Evolutionary conservation across 345 rosid genomes (phyloP).

Genomic region (Salix purpurea): DNA sequence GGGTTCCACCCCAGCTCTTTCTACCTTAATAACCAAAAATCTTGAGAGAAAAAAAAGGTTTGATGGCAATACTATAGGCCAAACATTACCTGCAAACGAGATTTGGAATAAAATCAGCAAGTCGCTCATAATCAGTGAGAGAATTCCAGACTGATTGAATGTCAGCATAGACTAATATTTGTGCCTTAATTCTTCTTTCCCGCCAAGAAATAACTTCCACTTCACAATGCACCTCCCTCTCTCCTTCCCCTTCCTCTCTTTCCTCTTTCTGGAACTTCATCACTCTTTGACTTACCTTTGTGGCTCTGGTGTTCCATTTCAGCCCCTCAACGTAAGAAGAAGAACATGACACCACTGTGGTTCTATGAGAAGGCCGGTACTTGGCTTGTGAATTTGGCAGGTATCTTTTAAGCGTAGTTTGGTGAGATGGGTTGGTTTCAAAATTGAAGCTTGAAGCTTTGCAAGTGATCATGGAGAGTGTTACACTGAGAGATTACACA

Average conservation of each 20-base stretch:
- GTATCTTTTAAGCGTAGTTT: neutral
- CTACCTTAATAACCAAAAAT: neutral
- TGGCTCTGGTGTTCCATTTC: neutral
- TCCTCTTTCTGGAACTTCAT: neutral
- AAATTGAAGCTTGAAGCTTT: neutral
- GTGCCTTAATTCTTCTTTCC: conserved; percentile 71
- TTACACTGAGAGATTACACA: neutral
- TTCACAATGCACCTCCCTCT: conserved; percentile 59
- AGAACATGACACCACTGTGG: neutral
- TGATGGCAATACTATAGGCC: neutral
- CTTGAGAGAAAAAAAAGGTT: neutral
- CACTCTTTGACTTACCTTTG: neutral
- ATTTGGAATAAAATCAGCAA: conserved; percentile 89
- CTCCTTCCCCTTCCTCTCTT: conserved; percentile 19
- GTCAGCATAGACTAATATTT: conserved; percentile 57
- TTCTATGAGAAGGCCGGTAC: neutral
- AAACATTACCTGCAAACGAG: conserved; percentile 63
- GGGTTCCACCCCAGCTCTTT: neutral
- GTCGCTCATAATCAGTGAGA: conserved; percentile 90
- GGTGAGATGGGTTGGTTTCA: neutral
- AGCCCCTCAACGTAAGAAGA: neutral
- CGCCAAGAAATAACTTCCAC: conserved; percentile 92
- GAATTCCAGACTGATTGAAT: conserved; percentile 72
- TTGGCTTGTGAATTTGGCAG: neutral
- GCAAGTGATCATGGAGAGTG: neutral